phyloP scores from a whole-genome alignment of 495 filamentous ascomycete genomes.

The Penicillium riverlandense region DNA sequence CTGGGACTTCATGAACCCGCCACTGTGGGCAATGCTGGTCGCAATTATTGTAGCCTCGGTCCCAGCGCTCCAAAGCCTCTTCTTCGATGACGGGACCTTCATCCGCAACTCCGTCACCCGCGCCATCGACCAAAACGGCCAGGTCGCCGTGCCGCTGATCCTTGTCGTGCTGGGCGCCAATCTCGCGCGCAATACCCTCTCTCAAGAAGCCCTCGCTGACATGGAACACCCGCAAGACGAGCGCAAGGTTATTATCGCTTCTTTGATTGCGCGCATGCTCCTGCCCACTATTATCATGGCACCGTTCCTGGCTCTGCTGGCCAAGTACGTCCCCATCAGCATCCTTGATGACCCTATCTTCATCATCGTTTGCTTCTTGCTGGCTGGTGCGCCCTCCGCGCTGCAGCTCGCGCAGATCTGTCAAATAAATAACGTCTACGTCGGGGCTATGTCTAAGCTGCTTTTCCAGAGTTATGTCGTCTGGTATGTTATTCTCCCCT shows the following conservation, averaged over 20 bases:
- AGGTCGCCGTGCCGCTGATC: constrained; percentile 91
- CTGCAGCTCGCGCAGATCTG: constrained; percentile 96
- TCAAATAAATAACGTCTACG: constrained; percentile 94
- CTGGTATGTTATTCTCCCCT: constrained; percentile 52
- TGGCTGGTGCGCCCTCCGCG: constrained; percentile 89
- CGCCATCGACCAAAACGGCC: constrained; percentile 75
- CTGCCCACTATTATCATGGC: constrained; percentile 89
- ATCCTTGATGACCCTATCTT: constrained; percentile 98
- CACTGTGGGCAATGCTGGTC: constrained; percentile 91
- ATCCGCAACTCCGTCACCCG: constrained; percentile 87
- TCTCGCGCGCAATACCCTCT: constrained; percentile 68
- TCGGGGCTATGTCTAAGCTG: constrained; percentile 85
- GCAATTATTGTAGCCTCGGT: constrained; percentile 86
- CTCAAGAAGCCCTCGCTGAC: constrained; percentile 46
- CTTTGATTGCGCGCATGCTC: constrained; percentile 83
- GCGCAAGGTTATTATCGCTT: constrained; percentile 74
- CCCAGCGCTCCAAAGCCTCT: constrained; percentile 72
- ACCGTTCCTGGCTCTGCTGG: constrained; percentile 80
- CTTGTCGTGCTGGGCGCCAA: constrained; percentile 96
- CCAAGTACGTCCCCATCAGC: constrained; percentile 87
- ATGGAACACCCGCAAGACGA: constrained; percentile 58
- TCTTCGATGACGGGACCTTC: constrained; percentile 87
- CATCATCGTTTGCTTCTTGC: constrained; percentile 91
- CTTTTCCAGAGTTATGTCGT: constrained; percentile 97
- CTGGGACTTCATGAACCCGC: constrained; percentile 97